Evolutionary conservation across 139 green algal species (phyloP).

Genomic region (Chlorella sp.): DNA sequence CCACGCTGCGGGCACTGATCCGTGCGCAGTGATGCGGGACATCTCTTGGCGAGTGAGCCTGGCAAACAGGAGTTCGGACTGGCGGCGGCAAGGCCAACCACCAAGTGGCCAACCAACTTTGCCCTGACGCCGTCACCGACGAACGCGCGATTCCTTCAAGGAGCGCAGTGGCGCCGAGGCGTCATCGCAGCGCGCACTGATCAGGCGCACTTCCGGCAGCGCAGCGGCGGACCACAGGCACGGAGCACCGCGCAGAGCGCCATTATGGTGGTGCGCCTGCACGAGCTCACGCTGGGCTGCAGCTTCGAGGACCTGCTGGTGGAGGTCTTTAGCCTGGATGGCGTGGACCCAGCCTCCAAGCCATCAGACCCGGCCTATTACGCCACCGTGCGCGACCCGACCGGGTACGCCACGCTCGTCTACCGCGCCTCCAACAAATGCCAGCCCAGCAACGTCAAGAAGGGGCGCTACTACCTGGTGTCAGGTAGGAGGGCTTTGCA

Average conservation of each 20-base stretch:
- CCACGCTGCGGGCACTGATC: no score
- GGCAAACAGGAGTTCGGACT: neutral
- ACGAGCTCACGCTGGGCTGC: constrained; percentile 18
- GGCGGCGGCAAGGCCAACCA: neutral
- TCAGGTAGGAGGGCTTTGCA: constrained; percentile 19
- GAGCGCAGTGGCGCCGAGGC: no score
- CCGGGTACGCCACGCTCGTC: constrained; percentile 18
- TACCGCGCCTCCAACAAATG: constrained; percentile 25
- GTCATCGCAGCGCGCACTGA: neutral
- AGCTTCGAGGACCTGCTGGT: constrained; percentile 26
- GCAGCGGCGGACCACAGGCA: neutral
- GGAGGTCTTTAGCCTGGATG: constrained; percentile 19
- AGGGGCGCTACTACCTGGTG: constrained; percentile 25
- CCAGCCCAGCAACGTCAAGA: constrained; percentile 23
- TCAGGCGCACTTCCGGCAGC: no score
- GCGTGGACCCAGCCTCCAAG: constrained; percentile 22
- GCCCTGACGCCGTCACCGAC: neutral
- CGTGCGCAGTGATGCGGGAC: no score
- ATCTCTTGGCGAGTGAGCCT: no score
- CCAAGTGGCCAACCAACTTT: neutral
- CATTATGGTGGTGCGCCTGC: constrained; percentile 14
- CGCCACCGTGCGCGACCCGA: constrained; percentile 18
- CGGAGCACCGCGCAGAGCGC: neutral
- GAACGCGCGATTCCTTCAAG: neutral
- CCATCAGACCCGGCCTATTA: constrained; percentile 24